Evolutionary conservation across 805 yeast genomes (phyloP).

Genomic region (Hanseniaspora occidentalis): DNA sequence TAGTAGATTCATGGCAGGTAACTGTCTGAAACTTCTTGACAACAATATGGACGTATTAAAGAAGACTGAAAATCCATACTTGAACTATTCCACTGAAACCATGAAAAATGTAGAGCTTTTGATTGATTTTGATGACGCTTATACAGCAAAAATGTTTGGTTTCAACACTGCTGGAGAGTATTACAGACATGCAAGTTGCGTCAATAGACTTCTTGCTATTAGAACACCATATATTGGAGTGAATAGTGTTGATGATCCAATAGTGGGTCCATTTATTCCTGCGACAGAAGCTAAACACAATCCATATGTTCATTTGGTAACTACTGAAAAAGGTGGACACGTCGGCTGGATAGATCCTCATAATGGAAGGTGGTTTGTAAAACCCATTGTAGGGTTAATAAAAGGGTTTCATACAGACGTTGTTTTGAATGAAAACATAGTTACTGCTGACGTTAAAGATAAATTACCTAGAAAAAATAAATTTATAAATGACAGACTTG

Average conservation of each 20-base stretch:
- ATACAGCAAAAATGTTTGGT: slow-evolving; percentile 58
- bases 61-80: slow-evolving; percentile 16
- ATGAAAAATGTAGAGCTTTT: slow-evolving; percentile 22
- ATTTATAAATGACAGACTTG: neutral
- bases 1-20: slow-evolving; percentile 37
- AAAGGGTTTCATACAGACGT: slow-evolving; percentile 22
- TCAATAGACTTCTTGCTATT: slow-evolving; percentile 35
- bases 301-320: slow-evolving; percentile 46
- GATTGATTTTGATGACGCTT: slow-evolving; percentile 47
- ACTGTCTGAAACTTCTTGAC: slow-evolving; percentile 31
- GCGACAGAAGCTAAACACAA: slow-evolving; percentile 35
- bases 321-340: slow-evolving; percentile 68
- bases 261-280: slow-evolving; percentile 49
- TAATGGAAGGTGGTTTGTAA: slow-evolving; percentile 56
- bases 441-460: neutral
- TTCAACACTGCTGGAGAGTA: slow-evolving; percentile 52
- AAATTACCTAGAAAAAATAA: neutral
- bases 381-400: slow-evolving; percentile 36
- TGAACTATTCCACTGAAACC: slow-evolving; percentile 15
- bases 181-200: slow-evolving; percentile 51
- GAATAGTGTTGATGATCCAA: slow-evolving; percentile 67
- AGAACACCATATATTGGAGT: slow-evolving; percentile 52
- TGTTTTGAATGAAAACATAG: slow-evolving; percentile 13
- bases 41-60: slow-evolving; percentile 30
- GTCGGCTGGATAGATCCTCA: slow-evolving; percentile 59